Base-by-base conservation (phyloP, 208 protist species). In the Crithidia expoeki region DNA sequence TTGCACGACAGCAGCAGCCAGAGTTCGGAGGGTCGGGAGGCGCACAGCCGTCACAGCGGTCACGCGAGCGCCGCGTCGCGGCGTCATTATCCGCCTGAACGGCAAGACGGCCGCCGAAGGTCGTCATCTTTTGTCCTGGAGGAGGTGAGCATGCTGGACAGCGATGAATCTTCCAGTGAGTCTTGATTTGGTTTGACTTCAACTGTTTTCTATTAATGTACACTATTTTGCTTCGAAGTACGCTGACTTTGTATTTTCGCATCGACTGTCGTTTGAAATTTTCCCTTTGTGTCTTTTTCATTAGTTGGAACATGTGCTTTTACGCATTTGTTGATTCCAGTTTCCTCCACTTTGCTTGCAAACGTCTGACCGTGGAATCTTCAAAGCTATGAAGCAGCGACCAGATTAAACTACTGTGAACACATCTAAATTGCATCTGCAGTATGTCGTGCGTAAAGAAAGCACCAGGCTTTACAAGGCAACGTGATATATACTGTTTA, bases 71-170 rank as follows among this genome's bases (percentile, higher is more conserved):
- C 9, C 4, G 51, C 28, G n/a, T 30, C 57, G 19, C 57, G 33
- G n/a, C 4, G 38, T 17, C 38, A 50, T 9, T n/a, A 25, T 36
- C 16, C 52, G 30, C 5, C 7, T 17, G 16, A 34, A 4, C 34
- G 5, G 55, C 55, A 42, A 23, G 19, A 27, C 23, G 17, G 7
- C 2, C 23, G n/a, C 57, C 34, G 11, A 11, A 10, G 14, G 6
- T 32, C 33, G 34, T 49, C 57, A 2, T 62, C 38, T 3, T 50
- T 62, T 49, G 32, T 50, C 0, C 38, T 62, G 57, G 57, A 62
- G 30, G 57, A 62, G 36, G 38, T 47, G 57, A 46, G 23, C 38
- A 33, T 62, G 57, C 14, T 62, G 38, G 57, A 62, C 12, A 62
- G 57, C 57, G 38, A 50, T 62, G 38, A 50, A 9, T 9, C 6